Percentiles rank a stretch among this genome's conserved stretches.
These are phyloP conservation scores for Penicillium cosmopolitanum DNA, from an alignment of 495 filamentous ascomycete species.

Conservation along the genomic window DNA sequence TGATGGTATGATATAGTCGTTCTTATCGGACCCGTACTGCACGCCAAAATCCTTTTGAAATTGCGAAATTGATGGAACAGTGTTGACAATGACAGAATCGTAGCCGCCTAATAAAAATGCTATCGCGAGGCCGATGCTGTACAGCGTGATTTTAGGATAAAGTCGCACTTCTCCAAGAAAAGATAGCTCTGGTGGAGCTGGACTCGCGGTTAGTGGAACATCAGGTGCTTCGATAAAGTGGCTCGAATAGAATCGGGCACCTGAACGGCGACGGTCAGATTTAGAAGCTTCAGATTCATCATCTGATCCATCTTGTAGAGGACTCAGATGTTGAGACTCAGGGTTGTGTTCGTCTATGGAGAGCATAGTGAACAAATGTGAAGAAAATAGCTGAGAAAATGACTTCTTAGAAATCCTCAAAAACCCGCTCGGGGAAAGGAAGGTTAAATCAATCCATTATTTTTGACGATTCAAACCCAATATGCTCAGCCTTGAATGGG, in stretches of 20 bases:
- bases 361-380: background rate
- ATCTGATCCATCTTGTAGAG: background rate
- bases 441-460: background rate
- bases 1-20: constrained; percentile 1
- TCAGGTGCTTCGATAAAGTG: background rate
- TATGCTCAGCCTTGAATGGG: background rate
- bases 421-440: background rate
- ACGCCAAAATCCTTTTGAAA: background rate
- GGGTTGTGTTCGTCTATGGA: background rate
- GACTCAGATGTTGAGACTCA: constrained; percentile 1
- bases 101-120: background rate
- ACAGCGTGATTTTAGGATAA: background rate
- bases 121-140: background rate
- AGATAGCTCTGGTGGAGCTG: background rate
- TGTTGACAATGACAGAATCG: background rate
- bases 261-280: background rate
- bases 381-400: background rate
- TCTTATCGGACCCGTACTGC: background rate
- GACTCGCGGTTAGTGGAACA: background rate
- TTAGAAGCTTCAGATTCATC: background rate
- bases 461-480: background rate
- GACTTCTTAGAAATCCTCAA: background rate
- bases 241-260: background rate
- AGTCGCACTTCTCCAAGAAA: background rate
- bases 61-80: background rate